Evolutionary conservation across 495 filamentous ascomycete genomes (phyloP).

Genomic region (Talaromyces proteolyticus): DNA sequence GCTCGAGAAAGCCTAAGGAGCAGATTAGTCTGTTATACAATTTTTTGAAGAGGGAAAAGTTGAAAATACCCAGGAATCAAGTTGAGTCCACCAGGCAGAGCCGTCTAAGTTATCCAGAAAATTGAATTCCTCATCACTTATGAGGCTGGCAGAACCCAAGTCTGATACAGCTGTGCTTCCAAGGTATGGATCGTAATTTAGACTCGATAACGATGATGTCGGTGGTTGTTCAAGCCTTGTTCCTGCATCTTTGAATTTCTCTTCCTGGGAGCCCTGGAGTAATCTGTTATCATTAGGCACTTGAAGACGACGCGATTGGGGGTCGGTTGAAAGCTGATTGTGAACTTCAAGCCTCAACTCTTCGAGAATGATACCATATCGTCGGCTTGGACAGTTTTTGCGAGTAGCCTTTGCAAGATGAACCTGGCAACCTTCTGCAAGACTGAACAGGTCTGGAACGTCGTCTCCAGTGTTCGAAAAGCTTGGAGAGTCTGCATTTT

Average conservation of each 20-base stretch:
- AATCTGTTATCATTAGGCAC: not conserved
- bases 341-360: conserved; percentile 39
- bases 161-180: not conserved
- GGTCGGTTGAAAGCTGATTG: conserved; percentile 23
- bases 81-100: conserved; percentile 28
- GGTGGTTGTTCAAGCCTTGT: conserved; percentile 1
- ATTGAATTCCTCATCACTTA: conserved; percentile 15
- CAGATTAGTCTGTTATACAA: not conserved
- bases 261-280: conserved; percentile 5
- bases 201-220: conserved; percentile 11
- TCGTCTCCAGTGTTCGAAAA: conserved; percentile 14
- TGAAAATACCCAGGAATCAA: conserved; percentile 26
- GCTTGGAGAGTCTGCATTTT: conserved; percentile 13
- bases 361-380: conserved; percentile 46
- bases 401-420: conserved; percentile 43
- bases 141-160: not conserved
- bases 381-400: conserved; percentile 43
- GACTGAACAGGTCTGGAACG: conserved; percentile 25
- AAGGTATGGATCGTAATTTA: conserved; percentile 9
- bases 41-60: not conserved
- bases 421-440: conserved; percentile 40
- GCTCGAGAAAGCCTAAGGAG: conserved; percentile 20
- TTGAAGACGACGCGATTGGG: not conserved
- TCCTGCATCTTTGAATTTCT: conserved; percentile 2
- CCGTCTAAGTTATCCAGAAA: conserved; percentile 26